Percentiles rank a stretch among this genome's conserved stretches.
phyloP scores from a whole-genome alignment of 108 stramenopile genomes.

The Cafeteria roenbergensis region DNA sequence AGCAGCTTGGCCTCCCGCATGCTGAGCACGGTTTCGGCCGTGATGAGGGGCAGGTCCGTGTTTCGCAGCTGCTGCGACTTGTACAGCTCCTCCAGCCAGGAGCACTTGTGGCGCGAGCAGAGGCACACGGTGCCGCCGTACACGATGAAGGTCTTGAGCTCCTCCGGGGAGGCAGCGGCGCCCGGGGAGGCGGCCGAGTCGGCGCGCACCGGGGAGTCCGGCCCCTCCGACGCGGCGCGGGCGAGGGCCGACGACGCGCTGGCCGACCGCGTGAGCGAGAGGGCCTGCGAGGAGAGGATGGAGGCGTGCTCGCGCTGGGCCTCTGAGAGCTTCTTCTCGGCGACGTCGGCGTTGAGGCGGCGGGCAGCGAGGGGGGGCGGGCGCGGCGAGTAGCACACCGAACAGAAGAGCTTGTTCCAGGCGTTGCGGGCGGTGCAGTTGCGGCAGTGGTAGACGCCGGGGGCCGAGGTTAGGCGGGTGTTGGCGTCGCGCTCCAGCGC shows the following conservation, averaged over 20 bases:
- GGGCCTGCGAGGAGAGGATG: no score
- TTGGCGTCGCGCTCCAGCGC: no score
- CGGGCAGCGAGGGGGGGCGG: no score
- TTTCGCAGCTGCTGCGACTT: background rate
- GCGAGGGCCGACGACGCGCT: no score
- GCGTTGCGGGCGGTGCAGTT: background rate
- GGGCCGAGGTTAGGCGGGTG: no score
- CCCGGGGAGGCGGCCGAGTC: no score
- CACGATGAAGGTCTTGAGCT: background rate
- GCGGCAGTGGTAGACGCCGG: background rate
- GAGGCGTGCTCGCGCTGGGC: no score
- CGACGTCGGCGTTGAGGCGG: no score
- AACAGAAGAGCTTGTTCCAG: background rate
- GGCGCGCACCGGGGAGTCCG: no score
- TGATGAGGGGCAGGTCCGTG: background rate
- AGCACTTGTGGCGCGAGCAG: background rate
- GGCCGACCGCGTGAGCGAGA: no score
- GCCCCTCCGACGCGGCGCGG: no score
- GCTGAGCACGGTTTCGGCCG: background rate
- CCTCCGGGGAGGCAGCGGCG: background rate
- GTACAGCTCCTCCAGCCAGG: background rate
- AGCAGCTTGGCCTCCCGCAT: background rate
- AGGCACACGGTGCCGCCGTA: background rate
- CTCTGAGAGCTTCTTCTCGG: no score
- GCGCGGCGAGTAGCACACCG: background rate